These are phyloP conservation scores for Aspergillus carbonarius DNA, from an alignment of 2,329 filamentous ascomycete species.

Conservation along the genomic window DNA sequence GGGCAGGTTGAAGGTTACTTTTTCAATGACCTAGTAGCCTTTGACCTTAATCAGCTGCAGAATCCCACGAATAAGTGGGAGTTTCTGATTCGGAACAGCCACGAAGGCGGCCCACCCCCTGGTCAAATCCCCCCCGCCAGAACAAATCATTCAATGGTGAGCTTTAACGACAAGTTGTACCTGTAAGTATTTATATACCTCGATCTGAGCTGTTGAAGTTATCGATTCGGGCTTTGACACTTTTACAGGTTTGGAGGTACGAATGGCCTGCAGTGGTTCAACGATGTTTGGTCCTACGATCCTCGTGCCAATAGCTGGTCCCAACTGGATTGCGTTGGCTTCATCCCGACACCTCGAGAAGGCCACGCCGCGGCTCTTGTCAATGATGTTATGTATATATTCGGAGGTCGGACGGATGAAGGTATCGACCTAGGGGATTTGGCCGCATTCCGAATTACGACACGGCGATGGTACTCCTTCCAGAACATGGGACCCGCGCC, in stretches of 20 bases:
- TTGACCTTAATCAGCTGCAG: slow-evolving; percentile 93
- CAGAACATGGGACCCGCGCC: slow-evolving; percentile 99
- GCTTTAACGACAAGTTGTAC: slow-evolving; percentile 89
- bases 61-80: slow-evolving; percentile 93
- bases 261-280: slow-evolving; percentile 96
- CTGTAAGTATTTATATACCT: slow-evolving; percentile 59
- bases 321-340: slow-evolving; percentile 93
- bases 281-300: slow-evolving; percentile 97
- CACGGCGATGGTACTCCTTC: slow-evolving; percentile 96
- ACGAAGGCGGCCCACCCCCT: slow-evolving; percentile 55
- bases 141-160: slow-evolving; percentile 92
- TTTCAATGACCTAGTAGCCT: slow-evolving; percentile 94
- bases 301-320: slow-evolving; percentile 78
- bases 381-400: slow-evolving; percentile 98
- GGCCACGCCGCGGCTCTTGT: slow-evolving; percentile 92
- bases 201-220: not conserved
- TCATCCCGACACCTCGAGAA: slow-evolving; percentile 90
- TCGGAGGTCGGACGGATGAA: slow-evolving; percentile 92
- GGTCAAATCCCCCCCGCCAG: slow-evolving; percentile 78
- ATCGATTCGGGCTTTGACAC: slow-evolving; percentile 4
- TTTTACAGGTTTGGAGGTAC: slow-evolving; percentile 83
- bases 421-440: slow-evolving; percentile 89
- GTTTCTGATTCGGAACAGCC: slow-evolving; percentile 75
- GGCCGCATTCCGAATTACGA: slow-evolving; percentile 78
- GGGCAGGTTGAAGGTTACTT: slow-evolving; percentile 97